These are phyloP conservation scores for Colletotrichum truncatum DNA, from an alignment of 2,329 filamentous ascomycete species.

Conservation along the genomic window DNA sequence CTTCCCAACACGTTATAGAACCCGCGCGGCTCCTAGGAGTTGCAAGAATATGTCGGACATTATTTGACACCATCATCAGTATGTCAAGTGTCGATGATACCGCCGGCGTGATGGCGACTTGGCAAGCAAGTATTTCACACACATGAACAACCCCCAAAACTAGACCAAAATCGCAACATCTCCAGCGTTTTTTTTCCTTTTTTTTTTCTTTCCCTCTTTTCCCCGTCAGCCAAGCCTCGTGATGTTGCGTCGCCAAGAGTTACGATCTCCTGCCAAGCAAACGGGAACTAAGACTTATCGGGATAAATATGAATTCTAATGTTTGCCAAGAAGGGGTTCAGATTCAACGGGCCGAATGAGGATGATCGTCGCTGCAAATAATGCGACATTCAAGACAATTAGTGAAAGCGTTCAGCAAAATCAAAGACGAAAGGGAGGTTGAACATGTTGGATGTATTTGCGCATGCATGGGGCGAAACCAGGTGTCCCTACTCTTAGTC, in stretches of 20 bases:
- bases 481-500: too few relatives aligned
- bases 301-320: not conserved
- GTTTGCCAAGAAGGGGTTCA: conserved; percentile 21
- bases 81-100: not conserved
- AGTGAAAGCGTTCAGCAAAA: too few relatives aligned
- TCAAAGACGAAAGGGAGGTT: too few relatives aligned
- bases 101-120: not conserved
- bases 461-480: too few relatives aligned
- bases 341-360: not conserved
- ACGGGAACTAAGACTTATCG: conserved; percentile 22
- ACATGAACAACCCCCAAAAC: not conserved
- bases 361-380: not conserved
- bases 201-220: too few relatives aligned
- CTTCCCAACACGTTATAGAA: not conserved
- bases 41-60: too few relatives aligned
- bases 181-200: not conserved
- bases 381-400: not conserved
- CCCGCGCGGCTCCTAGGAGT: too few relatives aligned
- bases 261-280: conserved; percentile 22
- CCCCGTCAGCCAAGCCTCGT: not conserved
- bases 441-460: too few relatives aligned
- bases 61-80: not conserved
- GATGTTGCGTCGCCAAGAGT: conserved; percentile 13
- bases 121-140: too few relatives aligned
- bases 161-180: not conserved